Base-by-base conservation (phyloP, 306 rosid genomes). In the Rosa persica region DNA sequence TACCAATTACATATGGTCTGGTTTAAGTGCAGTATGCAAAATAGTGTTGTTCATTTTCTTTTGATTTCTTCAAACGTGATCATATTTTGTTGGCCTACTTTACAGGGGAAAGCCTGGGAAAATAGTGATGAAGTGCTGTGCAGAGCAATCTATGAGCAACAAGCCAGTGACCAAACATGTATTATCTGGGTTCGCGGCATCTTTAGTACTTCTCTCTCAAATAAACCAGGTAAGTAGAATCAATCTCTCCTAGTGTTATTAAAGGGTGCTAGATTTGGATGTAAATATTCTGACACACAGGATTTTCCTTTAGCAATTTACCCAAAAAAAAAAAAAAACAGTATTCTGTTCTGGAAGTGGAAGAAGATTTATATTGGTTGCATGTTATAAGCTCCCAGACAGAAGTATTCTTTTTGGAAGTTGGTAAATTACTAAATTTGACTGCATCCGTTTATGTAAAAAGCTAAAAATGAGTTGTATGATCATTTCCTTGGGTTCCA, bases 161-260 rank as follows among this genome's bases (percentile, higher is more conserved):
- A 87, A 86, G 84, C 76, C 86, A 61, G 78, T 89, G 85, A 81
- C 89, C 74, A 89, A 85, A 76, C 87, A 86, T 85, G 84, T 85
- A 49, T 67, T 95, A 27, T 82, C 98, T 47, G 90, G 89, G 17
- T 70, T 92, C 69, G 93, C 97, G 74, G 96, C 93, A 84, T 85
- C 98, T 25, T 67, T 92, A 80, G 78, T 95, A 70, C 77, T 88
- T 76, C 25, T 92, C 78, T 91, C 96, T 77, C 92, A 86, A 83
- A 13, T 74, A 48, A 80, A 88, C 79, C 98, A 87, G 98, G 98
- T 92, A 62, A 77, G 86, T 67, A 49, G 60, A 55, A 55, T 68
- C 75, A 46, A 10, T 68, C 6, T 71, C 57, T 70, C 67, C 60
- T 42, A 71, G 8, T 74, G 48, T 62, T 79, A 76, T 67, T 17